A percentile compares a stretch with the other conserved stretches of the same genome.
Conservation (phyloP, 192 early-diverging fungal species). For the Paraglomus brasilianum region DNA sequence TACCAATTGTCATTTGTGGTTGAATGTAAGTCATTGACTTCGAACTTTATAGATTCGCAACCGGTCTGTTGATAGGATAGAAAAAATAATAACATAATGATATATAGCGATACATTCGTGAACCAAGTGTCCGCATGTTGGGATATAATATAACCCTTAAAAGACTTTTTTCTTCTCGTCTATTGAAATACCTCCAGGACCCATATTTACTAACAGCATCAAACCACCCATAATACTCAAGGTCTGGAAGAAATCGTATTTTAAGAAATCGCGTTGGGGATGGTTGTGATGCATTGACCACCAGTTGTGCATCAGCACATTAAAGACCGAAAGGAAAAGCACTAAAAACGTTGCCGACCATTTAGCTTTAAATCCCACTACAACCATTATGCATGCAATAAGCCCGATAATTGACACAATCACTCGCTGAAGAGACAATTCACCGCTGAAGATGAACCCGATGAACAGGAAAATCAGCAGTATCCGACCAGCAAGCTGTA, state of each 20-base stretch:
- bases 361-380: conserved; percentile 97
- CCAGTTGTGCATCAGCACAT: conserved; percentile 95
- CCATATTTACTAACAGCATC: conserved; percentile 87
- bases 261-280: conserved; percentile 86
- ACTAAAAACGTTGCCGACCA: conserved; percentile 94
- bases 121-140: too few relatives aligned
- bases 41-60: too few relatives aligned
- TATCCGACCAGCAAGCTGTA: conserved; percentile 89
- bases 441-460: conserved; percentile 83
- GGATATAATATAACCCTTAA: too few relatives aligned
- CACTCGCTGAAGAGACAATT: conserved; percentile 69
- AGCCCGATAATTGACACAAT: conserved; percentile 73
- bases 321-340: conserved; percentile 83
- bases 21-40: too few relatives aligned
- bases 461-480: conserved; percentile 92
- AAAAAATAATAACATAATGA: too few relatives aligned
- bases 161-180: conserved; percentile 98
- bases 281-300: conserved; percentile 84
- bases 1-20: too few relatives aligned
- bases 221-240: conserved; percentile 95
- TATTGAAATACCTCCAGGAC: conserved; percentile 87
- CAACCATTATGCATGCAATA: conserved; percentile 90
- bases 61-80: too few relatives aligned
- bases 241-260: conserved; percentile 99
- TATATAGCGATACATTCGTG: too few relatives aligned